Conservation (phyloP, 441 rosid species). For the Biscutella auriculata region DNA sequence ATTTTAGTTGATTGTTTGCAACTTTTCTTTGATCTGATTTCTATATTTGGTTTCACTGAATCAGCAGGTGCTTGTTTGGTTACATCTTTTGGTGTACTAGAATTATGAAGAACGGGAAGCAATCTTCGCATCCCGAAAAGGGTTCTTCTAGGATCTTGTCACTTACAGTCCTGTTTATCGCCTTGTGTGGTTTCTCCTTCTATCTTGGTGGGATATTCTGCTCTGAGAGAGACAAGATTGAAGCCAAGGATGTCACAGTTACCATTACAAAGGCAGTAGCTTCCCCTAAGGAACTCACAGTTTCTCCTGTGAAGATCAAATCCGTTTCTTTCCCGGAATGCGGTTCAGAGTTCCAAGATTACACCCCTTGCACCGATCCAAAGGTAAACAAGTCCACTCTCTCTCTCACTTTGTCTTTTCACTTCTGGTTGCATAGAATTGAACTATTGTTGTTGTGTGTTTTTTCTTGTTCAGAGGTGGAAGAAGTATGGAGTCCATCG, state of each 20-base stretch:
- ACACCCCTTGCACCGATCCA: conserved; percentile 96
- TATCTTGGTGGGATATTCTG: conserved; percentile 85
- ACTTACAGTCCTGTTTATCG: conserved; percentile 33
- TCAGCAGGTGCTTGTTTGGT: conserved; percentile 3
- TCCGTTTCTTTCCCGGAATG: conserved; percentile 60
- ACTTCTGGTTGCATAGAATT: background rate
- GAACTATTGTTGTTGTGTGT: background rate
- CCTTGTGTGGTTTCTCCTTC: conserved; percentile 74
- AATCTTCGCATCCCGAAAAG: conserved; percentile 33
- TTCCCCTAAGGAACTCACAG: conserved; percentile 35
- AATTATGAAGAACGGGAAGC: conserved; percentile 68
- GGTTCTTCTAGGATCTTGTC: conserved; percentile 39
- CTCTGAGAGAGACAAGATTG: conserved; percentile 41
- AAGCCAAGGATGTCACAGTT: conserved; percentile 20
- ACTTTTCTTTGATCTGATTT: background rate
- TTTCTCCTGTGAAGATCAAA: conserved; percentile 50
- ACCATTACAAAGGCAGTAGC: conserved; percentile 35
- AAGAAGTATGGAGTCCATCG: conserved; percentile 31
- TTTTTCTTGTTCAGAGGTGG: conserved; percentile 32
- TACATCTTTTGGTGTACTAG: background rate
- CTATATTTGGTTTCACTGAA: background rate
- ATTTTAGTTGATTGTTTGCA: background rate
- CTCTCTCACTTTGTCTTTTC: background rate
- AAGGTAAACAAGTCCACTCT: conserved; percentile 34
- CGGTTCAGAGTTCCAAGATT: conserved; percentile 68